Base-by-base conservation (phyloP, 1,139 yeast genomes). In the Saccharomyces pastorianus region DNA sequence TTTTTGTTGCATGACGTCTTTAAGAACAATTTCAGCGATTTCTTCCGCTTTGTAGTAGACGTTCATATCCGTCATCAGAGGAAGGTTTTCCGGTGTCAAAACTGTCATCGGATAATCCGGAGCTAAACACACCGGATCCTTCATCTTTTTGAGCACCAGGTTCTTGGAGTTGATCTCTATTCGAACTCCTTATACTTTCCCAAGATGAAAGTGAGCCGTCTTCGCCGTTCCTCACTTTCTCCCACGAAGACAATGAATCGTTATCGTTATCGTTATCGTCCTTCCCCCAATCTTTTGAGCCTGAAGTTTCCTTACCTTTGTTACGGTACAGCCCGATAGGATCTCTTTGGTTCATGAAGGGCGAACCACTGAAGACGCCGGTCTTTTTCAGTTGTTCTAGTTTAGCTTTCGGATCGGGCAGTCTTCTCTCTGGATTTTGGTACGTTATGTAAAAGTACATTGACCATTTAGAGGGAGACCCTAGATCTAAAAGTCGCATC, bases 401-500 rank as follows among this genome's bases (percentile, higher is more conserved):
- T 52, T 64, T 61, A 1, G 60, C 61, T 57, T 64, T 63, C 31
- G 77, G 77, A 56, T 73, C 72, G 25, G 73, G 73, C 56, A 73
- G 63, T 47, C 70, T 61, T 53, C 69, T 69, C 25, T 66, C 71
- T 1, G 76, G 75, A 51, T 73, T 70, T 23, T 67, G 67, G 49
- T 62, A 64, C 0, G 76, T 73, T 52, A 66, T 52, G 49, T 65
- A 63, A 56, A 71, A 73, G 55, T 73, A 73, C 49, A 66, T 58
- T 53, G 72, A 67, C 76, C 76, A 73, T 54, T 64, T 69, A 3
- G 71, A 59, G 3, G 75, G 64, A 49, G 69, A 66, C 0, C 68
- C 68, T 9, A 67, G 67, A 34, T 64, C 63, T 27, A 73, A 56
- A 28, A 71, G 54, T n/a, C 62, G 56, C 52, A 73, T 61, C 59